Percentiles rank a stretch among this genome's conserved stretches.
Evolutionary conservation across 2,329 filamentous ascomycete genomes (phyloP).

Genomic region (Fonsecaea monophora): DNA sequence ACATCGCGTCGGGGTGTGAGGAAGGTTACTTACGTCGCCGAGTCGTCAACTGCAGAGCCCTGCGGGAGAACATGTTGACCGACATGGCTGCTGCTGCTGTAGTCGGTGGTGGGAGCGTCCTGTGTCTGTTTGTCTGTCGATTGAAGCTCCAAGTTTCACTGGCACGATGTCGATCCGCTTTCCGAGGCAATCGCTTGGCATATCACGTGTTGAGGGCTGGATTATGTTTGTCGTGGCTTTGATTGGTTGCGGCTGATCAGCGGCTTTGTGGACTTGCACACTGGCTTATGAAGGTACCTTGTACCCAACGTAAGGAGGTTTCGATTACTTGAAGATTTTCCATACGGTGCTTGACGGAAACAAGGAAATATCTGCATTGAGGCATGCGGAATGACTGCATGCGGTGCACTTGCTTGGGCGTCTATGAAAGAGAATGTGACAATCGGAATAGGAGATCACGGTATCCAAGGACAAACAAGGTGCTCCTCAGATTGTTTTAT

Average conservation of each 20-base stretch:
- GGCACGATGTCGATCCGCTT: constrained; percentile 4
- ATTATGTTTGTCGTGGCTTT: background rate
- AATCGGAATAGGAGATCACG: background rate
- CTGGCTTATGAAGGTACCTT: background rate
- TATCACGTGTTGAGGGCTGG: background rate
- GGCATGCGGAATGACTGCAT: background rate
- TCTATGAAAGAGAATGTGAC: background rate
- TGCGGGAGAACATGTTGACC: constrained; percentile 55
- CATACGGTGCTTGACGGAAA: background rate
- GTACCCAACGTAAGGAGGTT: background rate
- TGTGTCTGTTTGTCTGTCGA: background rate
- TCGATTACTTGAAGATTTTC: background rate
- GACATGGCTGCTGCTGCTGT: constrained; percentile 27
- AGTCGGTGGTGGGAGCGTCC: constrained; percentile 13
- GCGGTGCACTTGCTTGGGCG: background rate
- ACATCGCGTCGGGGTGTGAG: background rate
- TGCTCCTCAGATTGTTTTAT: too few species aligned
- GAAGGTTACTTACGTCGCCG: constrained; percentile 53
- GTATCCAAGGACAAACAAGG: background rate
- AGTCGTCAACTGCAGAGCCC: constrained; percentile 56
- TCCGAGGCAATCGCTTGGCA: constrained; percentile 14
- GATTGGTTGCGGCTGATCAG: background rate
- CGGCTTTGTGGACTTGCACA: background rate
- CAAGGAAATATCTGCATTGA: background rate
- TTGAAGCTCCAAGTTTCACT: background rate